phyloP scores from a whole-genome alignment of 2,329 filamentous ascomycete genomes.

The Penicillium italicum region DNA sequence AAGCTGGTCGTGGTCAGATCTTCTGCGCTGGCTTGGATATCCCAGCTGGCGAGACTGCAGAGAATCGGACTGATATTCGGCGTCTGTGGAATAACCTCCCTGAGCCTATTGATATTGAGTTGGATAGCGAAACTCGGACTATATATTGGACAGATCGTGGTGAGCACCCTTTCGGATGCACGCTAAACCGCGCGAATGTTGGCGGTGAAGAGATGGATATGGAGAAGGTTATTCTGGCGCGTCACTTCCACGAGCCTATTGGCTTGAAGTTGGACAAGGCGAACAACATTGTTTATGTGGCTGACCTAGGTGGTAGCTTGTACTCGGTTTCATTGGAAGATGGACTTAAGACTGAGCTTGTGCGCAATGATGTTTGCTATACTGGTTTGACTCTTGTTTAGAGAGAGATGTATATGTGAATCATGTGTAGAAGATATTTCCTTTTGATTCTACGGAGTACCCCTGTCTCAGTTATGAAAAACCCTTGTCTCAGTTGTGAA shows the following conservation, averaged over 20 bases:
- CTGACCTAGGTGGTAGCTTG: constrained; percentile 25
- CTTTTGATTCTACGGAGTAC: too few relatives aligned
- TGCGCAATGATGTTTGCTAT: constrained; percentile 19
- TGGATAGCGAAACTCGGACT: constrained; percentile 45
- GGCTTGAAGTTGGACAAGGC: constrained; percentile 22
- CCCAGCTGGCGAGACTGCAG: constrained; percentile 33
- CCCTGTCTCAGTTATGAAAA: too few relatives aligned
- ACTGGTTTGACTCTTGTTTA: constrained; percentile 19
- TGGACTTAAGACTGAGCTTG: constrained; percentile 18
- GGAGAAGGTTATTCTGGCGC: constrained; percentile 21
- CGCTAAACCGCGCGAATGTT: constrained; percentile 44
- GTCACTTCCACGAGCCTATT: constrained; percentile 43
- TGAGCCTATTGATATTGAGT: constrained; percentile 57
- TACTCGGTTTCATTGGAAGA: constrained; percentile 22
- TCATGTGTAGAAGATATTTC: too few relatives aligned
- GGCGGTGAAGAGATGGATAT: constrained; percentile 7
- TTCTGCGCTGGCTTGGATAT: constrained; percentile 48
- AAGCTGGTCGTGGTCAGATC: constrained; percentile 52
- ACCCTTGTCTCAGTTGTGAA: too few relatives aligned
- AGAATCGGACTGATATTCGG: constrained; percentile 43
- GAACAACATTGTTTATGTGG: constrained; percentile 21
- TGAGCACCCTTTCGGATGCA: constrained; percentile 54
- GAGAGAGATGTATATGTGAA: neutral
- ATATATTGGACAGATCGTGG: constrained; percentile 63
- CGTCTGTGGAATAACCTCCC: constrained; percentile 47